A percentile compares a stretch with the other conserved stretches of the same genome.
These are phyloP conservation scores for Blastobotrys parvus DNA, from an alignment of 805 yeast genomes.

Conservation along the genomic window DNA sequence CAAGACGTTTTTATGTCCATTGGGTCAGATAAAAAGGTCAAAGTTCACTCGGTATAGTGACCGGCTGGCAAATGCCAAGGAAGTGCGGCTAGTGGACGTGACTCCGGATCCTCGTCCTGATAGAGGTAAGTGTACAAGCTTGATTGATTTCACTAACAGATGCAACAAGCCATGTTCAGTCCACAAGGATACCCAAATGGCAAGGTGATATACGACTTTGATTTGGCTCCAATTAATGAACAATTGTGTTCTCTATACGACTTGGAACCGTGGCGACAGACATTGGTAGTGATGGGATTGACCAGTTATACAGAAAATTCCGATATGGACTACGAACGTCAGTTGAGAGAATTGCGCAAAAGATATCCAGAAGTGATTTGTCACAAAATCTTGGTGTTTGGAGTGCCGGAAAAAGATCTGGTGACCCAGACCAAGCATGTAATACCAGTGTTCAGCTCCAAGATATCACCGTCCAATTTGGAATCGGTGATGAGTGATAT, in stretches of 20 bases:
- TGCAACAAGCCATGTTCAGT: conserved; percentile 48
- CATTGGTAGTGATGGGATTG: conserved; percentile 44
- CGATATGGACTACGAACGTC: conserved; percentile 18
- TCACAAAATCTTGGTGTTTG: conserved; percentile 36
- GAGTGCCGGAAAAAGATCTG: conserved; percentile 17
- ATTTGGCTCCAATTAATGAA: conserved; percentile 39
- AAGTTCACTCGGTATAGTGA: conserved; percentile 38
- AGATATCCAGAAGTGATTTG: conserved; percentile 38
- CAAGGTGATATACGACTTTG: conserved; percentile 51
- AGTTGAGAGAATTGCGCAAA: conserved; percentile 35
- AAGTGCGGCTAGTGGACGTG: conserved; percentile 68
- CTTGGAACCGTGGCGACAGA: conserved; percentile 81
- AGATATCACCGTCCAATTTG: conserved; percentile 28
- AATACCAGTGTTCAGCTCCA: conserved; percentile 20
- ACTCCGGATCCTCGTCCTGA: conserved; percentile 49
- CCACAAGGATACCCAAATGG: conserved; percentile 86
- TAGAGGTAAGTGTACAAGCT: conserved; percentile 19
- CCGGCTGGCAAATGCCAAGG: conserved; percentile 41
- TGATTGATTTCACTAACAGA: neutral
- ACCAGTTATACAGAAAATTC: conserved; percentile 24
- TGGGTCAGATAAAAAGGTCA: conserved; percentile 38
- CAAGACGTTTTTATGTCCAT: conserved; percentile 59
- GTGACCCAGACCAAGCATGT: conserved; percentile 8
- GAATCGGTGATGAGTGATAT: conserved; percentile 72
- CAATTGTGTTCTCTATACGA: conserved; percentile 62